Evolutionary conservation across 345 rosid species (phyloP).

Genomic region (Melaleuca quinquenervia): DNA sequence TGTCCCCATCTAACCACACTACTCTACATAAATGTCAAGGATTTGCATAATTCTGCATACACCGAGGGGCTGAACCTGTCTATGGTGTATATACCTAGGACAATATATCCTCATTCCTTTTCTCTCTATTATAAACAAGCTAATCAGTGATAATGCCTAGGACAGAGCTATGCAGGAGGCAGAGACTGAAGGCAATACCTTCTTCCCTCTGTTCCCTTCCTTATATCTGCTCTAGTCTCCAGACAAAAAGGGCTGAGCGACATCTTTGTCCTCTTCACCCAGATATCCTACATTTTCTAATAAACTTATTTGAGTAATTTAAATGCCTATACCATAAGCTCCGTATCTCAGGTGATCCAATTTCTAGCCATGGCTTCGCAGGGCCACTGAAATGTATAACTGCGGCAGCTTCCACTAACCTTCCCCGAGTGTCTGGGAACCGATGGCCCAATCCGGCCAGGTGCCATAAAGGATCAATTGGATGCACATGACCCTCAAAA

Average conservation of each 20-base stretch:
- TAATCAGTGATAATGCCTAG: neutral
- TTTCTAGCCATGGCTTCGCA: slow-evolving; percentile 93
- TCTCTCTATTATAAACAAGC: neutral
- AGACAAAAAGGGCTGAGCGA: slow-evolving; percentile 7
- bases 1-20: neutral
- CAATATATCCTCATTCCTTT: neutral
- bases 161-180: slow-evolving; percentile 10
- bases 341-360: slow-evolving; percentile 53
- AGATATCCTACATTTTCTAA: slow-evolving; percentile 61
- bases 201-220: slow-evolving; percentile 58
- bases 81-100: neutral
- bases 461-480: slow-evolving; percentile 80
- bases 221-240: neutral
- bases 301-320: slow-evolving; percentile 53
- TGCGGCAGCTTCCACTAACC: slow-evolving; percentile 43
- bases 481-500: slow-evolving; percentile 57
- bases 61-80: neutral
- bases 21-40: neutral
- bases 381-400: slow-evolving; percentile 92
- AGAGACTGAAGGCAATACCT: slow-evolving; percentile 91
- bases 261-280: slow-evolving; percentile 30
- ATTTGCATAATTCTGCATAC: neutral
- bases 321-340: slow-evolving; percentile 62
- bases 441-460: slow-evolving; percentile 69
- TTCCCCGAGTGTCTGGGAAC: slow-evolving; percentile 15